Base-by-base conservation (phyloP, 805 yeast genomes). In the Ogataea methylovora region DNA sequence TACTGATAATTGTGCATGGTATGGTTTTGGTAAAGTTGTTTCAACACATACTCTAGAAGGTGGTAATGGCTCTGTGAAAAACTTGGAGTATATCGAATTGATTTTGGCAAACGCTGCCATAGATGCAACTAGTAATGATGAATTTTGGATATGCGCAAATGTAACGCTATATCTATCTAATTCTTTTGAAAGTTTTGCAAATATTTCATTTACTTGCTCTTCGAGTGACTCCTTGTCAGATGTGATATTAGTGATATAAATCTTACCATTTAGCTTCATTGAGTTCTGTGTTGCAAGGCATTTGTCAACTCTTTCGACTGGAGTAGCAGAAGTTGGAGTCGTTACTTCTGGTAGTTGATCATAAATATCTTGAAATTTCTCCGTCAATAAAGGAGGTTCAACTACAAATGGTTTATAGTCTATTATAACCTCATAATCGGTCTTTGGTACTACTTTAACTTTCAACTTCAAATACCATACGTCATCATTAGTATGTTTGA, bases 1-100 rank as follows among this genome's bases (percentile, higher is more conserved):
- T 12, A 81, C 76, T 0, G 96, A 84, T 8, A 88, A 51, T 46
- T 76, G 82, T 6, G 79, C 50, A 6, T 54, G 47, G 16, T 36
- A 32, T 0, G 56, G 52, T 1, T 42, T 32, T 1, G 76, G 68
- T 3, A 79, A 49, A 2, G 45, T 43, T 0, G 94, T 71, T 35
- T 82, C 80, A 4, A 92, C 73, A 56, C 97, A 88, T 1, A 85
- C 76, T 42, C 98, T 69, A 1, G 97, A 77, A 1, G 98, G 97
- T 1, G 97, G 97, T 24, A 74, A 63, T 4, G 81, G 76, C 2
- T 65, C 51, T 4, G 56, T 52, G 54, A 87, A 88, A 39, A 63
- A 68, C 2, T 53, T 39, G 17, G 63, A 63, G 54, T 92, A 92
- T 1, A 76, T 62, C 2, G 51, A 33, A 50, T 92, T 92, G 10